Evolutionary conservation across 176 grass and related monocot species (phyloP).

Genomic region (Oropetium thomaeum): DNA sequence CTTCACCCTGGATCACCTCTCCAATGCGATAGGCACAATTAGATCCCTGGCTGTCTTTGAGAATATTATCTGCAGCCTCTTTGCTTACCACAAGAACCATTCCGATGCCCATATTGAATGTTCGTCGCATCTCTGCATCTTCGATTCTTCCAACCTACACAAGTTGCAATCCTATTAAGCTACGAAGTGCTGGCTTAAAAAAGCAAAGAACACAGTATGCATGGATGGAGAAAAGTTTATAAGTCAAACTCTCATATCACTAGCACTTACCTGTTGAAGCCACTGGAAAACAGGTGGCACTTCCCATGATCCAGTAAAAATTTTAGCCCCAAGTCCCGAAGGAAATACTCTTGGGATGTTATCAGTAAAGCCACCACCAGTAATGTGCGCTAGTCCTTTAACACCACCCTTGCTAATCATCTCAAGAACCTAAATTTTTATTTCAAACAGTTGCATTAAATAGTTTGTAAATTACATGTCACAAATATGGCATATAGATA

Average conservation of each 20-base stretch:
- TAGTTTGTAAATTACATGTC: background rate
- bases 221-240: background rate
- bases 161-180: background rate
- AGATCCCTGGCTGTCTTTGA: slow-evolving; percentile 24
- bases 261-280: slow-evolving; percentile 61
- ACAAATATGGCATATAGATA: background rate
- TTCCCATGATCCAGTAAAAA: slow-evolving; percentile 70
- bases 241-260: background rate
- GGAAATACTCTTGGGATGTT: slow-evolving; percentile 86
- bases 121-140: slow-evolving; percentile 79
- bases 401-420: slow-evolving; percentile 78
- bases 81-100: slow-evolving; percentile 81
- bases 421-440: slow-evolving; percentile 57
- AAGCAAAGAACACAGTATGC: background rate
- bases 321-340: slow-evolving; percentile 58
- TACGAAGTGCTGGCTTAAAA: background rate
- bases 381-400: slow-evolving; percentile 92
- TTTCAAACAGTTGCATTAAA: slow-evolving; percentile 14
- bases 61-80: slow-evolving; percentile 49
- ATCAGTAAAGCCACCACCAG: slow-evolving; percentile 91
- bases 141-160: slow-evolving; percentile 76
- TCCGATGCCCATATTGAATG: slow-evolving; percentile 92
- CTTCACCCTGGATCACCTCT: slow-evolving; percentile 70
- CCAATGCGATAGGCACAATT: slow-evolving; percentile 55
- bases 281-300: slow-evolving; percentile 67